Evolutionary conservation across 331 rosid species (phyloP).

Genomic region (Acacia pycnantha): DNA sequence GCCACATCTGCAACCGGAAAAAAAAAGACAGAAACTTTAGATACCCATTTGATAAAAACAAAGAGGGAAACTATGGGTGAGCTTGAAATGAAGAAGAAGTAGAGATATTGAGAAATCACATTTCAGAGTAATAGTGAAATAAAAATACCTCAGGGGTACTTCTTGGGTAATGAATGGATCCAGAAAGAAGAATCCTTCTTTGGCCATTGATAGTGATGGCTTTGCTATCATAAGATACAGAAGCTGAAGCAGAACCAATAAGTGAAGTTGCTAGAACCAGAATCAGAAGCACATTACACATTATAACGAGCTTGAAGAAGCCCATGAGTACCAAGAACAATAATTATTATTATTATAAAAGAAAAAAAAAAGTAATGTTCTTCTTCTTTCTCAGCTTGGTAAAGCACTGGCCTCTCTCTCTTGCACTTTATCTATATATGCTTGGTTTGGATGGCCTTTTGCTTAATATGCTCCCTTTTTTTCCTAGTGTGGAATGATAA

Average conservation of each 20-base stretch:
- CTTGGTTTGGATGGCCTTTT: constrained; percentile 17
- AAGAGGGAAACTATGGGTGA: neutral
- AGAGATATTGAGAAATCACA: constrained; percentile 44
- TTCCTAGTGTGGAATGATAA: constrained; percentile 5
- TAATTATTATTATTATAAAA: neutral
- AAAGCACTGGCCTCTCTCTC: constrained; percentile 32
- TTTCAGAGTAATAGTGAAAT: constrained; percentile 24
- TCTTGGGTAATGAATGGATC: constrained; percentile 99
- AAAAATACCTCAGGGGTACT: constrained; percentile 85
- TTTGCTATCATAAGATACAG: constrained; percentile 86
- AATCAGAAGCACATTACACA: constrained; percentile 46
- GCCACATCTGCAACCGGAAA: constrained; percentile 80
- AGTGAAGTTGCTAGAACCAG: constrained; percentile 36
- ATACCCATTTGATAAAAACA: constrained; percentile 38
- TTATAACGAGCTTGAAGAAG: constrained; percentile 46
- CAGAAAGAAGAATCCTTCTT: constrained; percentile 93
- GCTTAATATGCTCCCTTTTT: neutral
- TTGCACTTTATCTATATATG: constrained; percentile 41
- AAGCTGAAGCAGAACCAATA: constrained; percentile 52
- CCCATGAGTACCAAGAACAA: constrained; percentile 28
- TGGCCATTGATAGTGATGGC: constrained; percentile 94
- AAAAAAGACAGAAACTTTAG: constrained; percentile 30
- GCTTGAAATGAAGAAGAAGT: constrained; percentile 3
- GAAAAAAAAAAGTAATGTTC: neutral
- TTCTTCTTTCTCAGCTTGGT: constrained; percentile 24